Evolutionary conservation across 768 basidiomycete genomes (phyloP), one percentile per base, ranked within the genome.

Genomic region (Hygrocybe coccinea): DNA sequence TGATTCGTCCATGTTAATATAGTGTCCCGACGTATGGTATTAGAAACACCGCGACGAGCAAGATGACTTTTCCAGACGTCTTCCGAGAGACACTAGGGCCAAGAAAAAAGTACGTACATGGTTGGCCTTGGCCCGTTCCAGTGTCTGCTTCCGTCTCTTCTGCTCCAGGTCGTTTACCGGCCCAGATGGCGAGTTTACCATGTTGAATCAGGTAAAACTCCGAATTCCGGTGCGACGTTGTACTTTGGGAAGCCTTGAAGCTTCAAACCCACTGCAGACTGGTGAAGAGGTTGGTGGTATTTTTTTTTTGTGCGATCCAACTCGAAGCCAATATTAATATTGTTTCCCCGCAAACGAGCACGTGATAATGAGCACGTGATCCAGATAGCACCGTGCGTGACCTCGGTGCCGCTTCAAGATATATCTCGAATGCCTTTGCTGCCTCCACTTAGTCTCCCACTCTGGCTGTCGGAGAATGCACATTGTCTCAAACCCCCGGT

Each of bases 401-500:
- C n/a, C n/a, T n/a, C n/a, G n/a, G n/a, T n/a, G n/a, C n/a, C n/a
- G n/a, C n/a, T n/a, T n/a, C n/a, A n/a, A n/a, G n/a, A n/a, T n/a
- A n/a, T n/a, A n/a, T n/a, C n/a, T n/a, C 37, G 21, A 8, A 92
- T 89, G 89, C 84, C 87, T 61, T 77, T 97, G 39, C 64, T 79
- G 8, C 80, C 89, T 9, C 91, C 95, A 2, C 76, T 99, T 63
- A 95, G 97, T 74, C 87, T 98, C 61, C 83, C 83, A 2, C 83
- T 83, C 67, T 97, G 97, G 97, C 79, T 99, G 43, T 72, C 74
- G 3, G 83, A 91, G 64, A 97, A 97, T 62, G 71, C 73, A 19
- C 80, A 94, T 59, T 77, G 87, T 2, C 78, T 98, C 25, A 79
- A 87, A 67, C 95, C 95, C 2, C 95, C 95, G 0, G 91, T 99